These are phyloP conservation scores for Malassezia arunalokei DNA, from an alignment of 1,284 basidiomycete species.

Conservation along the genomic window DNA sequence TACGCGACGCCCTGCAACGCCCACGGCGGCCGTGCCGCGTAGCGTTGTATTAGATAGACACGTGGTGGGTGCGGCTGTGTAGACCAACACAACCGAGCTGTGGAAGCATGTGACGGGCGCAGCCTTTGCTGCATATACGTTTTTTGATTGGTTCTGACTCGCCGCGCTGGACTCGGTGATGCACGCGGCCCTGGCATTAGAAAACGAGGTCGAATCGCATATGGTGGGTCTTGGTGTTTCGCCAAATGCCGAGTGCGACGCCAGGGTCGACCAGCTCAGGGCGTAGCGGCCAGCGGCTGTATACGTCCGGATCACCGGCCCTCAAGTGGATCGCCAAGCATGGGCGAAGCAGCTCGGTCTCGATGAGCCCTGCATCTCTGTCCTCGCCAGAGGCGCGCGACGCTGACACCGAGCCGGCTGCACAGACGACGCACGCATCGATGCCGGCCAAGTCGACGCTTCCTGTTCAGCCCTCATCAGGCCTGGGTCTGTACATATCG, in stretches of 20 bases:
- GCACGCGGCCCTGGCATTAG: too few species aligned
- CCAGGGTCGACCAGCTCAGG: neutral
- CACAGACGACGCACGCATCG: neutral
- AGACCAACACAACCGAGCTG: neutral
- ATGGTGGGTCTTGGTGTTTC: neutral
- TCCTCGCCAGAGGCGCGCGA: neutral
- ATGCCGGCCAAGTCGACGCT: neutral
- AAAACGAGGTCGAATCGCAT: neutral
- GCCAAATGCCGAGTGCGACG: neutral
- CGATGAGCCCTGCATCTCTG: neutral
- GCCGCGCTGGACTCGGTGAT: neutral
- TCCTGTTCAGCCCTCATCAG: neutral
- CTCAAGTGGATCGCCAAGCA: conserved; percentile 7
- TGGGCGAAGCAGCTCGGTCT: neutral
- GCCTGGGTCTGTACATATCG: neutral
- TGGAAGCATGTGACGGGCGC: neutral
- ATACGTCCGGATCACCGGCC: conserved; percentile 1
- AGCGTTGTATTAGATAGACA: neutral
- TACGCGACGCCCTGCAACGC: neutral
- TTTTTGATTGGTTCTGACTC: neutral
- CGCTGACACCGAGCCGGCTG: too few species aligned
- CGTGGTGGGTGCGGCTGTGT: neutral
- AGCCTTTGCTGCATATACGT: neutral
- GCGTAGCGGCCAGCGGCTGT: neutral
- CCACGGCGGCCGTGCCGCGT: neutral